Evolutionary conservation across 2,329 filamentous ascomycete genomes (phyloP).

Genomic region (Ophioceras dolichostomum): DNA sequence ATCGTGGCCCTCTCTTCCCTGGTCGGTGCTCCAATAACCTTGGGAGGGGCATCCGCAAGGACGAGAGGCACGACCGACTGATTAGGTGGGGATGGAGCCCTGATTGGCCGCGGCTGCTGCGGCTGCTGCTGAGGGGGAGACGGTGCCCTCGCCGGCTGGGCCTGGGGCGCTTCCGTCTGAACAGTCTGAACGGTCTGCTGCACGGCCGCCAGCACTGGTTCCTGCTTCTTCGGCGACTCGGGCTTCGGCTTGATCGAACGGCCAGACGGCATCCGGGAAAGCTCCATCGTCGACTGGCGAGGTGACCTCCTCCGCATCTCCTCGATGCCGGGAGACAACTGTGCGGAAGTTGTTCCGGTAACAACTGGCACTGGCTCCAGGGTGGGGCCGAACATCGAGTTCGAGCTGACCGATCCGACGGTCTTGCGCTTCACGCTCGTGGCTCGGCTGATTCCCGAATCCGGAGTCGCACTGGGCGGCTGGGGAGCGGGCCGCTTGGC

Average conservation of each 20-base stretch:
- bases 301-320: constrained; percentile 40
- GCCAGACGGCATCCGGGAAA: too few species aligned
- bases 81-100: constrained; percentile 1
- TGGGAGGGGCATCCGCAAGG: constrained; percentile 2
- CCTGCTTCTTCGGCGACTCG: too few species aligned
- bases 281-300: too few species aligned
- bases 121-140: background rate
- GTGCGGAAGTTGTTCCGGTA: constrained; percentile 31
- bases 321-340: constrained; percentile 37
- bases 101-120: too few species aligned
- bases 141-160: background rate
- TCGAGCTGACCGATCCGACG: constrained; percentile 14
- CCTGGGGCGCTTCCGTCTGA: too few species aligned
- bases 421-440: constrained; percentile 26
- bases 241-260: too few species aligned
- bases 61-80: too few species aligned
- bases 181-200: too few species aligned
- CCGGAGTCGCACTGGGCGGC: constrained; percentile 18
- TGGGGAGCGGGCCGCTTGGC: constrained; percentile 23
- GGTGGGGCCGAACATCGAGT: constrained; percentile 9
- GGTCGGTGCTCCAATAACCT: constrained; percentile 1
- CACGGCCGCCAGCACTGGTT: too few species aligned
- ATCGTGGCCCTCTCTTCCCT: background rate
- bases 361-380: constrained; percentile 16
- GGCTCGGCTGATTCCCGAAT: constrained; percentile 19